Evolutionary conservation across 768 basidiomycete genomes (phyloP), one percentile per base, ranked within the genome.

Genomic region (Termitomyces sp.): DNA sequence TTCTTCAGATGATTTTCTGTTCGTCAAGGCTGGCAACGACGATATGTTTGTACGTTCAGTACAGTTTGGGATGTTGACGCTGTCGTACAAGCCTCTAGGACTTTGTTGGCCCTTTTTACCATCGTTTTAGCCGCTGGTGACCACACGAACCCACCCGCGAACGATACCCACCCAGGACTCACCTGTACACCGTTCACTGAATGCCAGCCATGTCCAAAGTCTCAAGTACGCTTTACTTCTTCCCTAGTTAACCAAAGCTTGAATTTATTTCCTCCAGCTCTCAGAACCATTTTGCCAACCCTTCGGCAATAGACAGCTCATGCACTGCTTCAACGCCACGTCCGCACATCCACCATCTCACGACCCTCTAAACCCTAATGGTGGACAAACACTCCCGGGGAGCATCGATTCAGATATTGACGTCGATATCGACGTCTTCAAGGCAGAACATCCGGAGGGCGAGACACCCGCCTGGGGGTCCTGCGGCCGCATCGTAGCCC

Each of bases 231-330:
- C 15, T 39, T n/a, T 15, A 42, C 32, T 42, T 49, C 57, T 44
- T 56, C 59, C 50, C 51, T 32, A 42, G 40, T 64, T 36, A 18
- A 36, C 32, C 59, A 44, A 28, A 52, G 56, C 32, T 56, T 16
- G 32, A 53, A 35, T n/a, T 8, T 35, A 44, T n/a, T 18, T 1
- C 22, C 58, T 39, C 9, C 64, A 96, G 94, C 78, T 92, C 38
- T 78, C 87, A 67, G 86, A 95, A 76, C 94, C 95, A 2, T 96
- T 91, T 74, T 98, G 95, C 75, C 87, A 92, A 69, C 95, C 96
- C n/a, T 96, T 94, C 70, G 96, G 96, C 55, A 96, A 96, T 74
- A 86, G 96, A 24, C 87, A 92, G 20, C 82, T 94, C 44, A 81
- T 96, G 79, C 95, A 95, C 70, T 98, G 95, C 63, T 69, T 84